phyloP scores from a whole-genome alignment of 2,329 filamentous ascomycete genomes.

The Alternaria sp. region DNA sequence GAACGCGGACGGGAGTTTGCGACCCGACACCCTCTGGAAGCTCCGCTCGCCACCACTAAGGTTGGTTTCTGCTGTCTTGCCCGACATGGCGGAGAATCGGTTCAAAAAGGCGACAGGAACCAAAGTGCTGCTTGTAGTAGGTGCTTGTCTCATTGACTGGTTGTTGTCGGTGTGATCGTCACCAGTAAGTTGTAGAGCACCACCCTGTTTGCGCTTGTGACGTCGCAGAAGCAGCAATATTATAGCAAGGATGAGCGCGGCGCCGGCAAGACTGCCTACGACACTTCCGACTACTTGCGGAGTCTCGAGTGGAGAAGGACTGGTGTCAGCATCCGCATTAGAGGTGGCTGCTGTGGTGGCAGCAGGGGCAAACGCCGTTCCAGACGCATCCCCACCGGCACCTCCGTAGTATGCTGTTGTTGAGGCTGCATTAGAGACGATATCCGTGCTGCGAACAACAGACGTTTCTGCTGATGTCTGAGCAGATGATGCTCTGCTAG shows the following conservation, averaged over 20 bases:
- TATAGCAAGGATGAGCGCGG: constrained; percentile 60
- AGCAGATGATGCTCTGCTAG: constrained; percentile 17
- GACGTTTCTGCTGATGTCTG: constrained; percentile 21
- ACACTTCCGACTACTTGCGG: constrained; percentile 68
- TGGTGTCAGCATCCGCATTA: constrained; percentile 15
- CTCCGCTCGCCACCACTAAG: constrained; percentile 52
- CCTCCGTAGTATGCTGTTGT: constrained; percentile 20
- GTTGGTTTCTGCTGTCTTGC: constrained; percentile 48
- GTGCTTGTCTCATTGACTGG: constrained; percentile 50
- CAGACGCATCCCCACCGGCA: constrained; percentile 24
- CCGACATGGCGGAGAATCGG: constrained; percentile 50
- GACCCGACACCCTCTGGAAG: constrained; percentile 58
- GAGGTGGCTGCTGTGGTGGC: constrained; percentile 21
- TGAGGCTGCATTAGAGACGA: constrained; percentile 18
- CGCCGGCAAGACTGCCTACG: constrained; percentile 67
- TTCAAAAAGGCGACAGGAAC: constrained; percentile 51
- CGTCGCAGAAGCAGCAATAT: constrained; percentile 63
- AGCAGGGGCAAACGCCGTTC: constrained; percentile 25
- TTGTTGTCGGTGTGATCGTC: constrained; percentile 35
- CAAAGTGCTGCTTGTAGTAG: constrained; percentile 48
- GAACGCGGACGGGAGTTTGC: constrained; percentile 59
- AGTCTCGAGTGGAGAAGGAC: constrained; percentile 52
- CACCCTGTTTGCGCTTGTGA: constrained; percentile 54
- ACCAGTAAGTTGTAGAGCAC: constrained; percentile 42
- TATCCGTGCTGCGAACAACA: constrained; percentile 17